Evolutionary conservation across 1,139 yeast genomes (phyloP), one percentile per base, ranked within the genome.

Genomic region (Blastobotrys capitulatus): DNA sequence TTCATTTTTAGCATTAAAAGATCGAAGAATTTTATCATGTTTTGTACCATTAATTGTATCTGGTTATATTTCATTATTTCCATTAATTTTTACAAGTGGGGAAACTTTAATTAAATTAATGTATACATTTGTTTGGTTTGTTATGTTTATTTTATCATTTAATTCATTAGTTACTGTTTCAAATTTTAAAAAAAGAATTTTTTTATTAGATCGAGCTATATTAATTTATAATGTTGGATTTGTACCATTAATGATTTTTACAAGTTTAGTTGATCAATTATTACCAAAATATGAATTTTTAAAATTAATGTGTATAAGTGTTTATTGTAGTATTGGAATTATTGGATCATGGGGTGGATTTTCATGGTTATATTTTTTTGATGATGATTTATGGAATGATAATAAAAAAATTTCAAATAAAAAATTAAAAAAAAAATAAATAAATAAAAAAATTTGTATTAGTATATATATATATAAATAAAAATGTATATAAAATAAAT

Each of bases 281-380:
- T 39, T 60, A 2, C 65, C 67, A 20, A 53, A 56, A 35, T 65
- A 57, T 53, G 86, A 87, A 64, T 92, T 89, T 62, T 70, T 87
- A 54, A 81, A 87, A 46, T 74, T 92, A 56, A 87, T 92, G 87
- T 69, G 82, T 9, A 78, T 87, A 50, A 87, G 96, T 57, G 83
- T 87, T 1, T 90, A 90, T 66, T 88, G 97, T 65, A 81, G 89
- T 0, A 57, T 87, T 31, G 99, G 98, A 6, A 80, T 92, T 2
- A 74, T 90, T 6, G 78, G 89, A 44, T 82, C 95, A 49, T 94
- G 96, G 95, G 79, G 85, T 54, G 94, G 95, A 1, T 79, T 92
- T 57, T 80, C 86, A 51, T 88, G 96, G 95, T 70, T 86, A 45
- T 90, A 87, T 64, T 86, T 89, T 64, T 81, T 87, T 48, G 67